Conservation (phyloP, 768 basidiomycete genomes). For the Lanmaoa pseudosensibilis region DNA sequence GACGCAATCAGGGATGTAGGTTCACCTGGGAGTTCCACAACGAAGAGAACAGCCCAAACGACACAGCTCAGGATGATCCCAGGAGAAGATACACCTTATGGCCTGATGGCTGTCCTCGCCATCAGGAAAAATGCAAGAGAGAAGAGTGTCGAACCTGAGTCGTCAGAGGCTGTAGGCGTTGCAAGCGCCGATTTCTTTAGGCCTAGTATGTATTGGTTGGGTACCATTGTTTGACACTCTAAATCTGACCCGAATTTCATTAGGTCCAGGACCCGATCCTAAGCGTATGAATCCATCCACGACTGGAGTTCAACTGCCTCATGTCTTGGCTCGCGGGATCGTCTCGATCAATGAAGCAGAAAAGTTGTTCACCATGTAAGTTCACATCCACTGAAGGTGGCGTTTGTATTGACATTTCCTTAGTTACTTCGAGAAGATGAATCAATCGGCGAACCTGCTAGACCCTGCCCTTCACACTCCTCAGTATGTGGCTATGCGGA, state of each 20-base stretch:
- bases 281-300: constrained; percentile 39
- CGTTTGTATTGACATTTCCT: constrained; percentile 4
- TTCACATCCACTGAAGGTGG: background rate
- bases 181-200: constrained; percentile 70
- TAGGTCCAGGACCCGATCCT: constrained; percentile 44
- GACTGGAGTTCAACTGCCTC: constrained; percentile 53
- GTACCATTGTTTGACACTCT: background rate
- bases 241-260: background rate
- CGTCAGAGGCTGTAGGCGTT: constrained; percentile 58
- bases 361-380: constrained; percentile 69
- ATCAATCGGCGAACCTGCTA: constrained; percentile 72
- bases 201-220: constrained; percentile 44
- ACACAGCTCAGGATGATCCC: constrained; percentile 57
- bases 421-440: constrained; percentile 80
- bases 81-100: constrained; percentile 63
- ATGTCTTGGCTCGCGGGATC: constrained; percentile 63
- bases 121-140: constrained; percentile 45
- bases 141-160: constrained; percentile 44
- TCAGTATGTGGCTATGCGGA: constrained; percentile 74
- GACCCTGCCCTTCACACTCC: constrained; percentile 86
- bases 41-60: constrained; percentile 40
- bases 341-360: constrained; percentile 68
- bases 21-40: constrained; percentile 34
- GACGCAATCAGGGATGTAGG: constrained; percentile 22
- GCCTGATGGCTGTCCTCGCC: constrained; percentile 69